Conservation (phyloP, 225 moss, liverwort and hornwort species). For the Thuidium tamariscinum region DNA sequence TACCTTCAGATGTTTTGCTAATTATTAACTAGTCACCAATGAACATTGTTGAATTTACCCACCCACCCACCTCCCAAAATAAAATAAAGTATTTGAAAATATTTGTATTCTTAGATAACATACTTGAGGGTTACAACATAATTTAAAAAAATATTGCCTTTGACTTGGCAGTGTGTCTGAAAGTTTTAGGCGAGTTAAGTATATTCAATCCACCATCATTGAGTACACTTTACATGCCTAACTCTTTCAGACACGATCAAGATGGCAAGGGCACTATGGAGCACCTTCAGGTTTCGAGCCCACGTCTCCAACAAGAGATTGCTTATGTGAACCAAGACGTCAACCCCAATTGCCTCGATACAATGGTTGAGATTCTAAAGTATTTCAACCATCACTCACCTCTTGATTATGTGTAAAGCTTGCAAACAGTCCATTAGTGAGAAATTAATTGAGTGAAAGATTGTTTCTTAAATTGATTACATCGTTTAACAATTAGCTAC, state of each 20-base stretch:
- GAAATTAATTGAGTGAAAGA: background rate
- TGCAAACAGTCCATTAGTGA: accelerated
- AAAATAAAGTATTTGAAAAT: background rate
- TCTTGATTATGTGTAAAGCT: background rate
- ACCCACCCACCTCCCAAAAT: no score
- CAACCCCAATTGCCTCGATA: accelerated
- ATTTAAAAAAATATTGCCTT: no score
- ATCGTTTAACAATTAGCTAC: background rate
- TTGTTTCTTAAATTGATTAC: background rate
- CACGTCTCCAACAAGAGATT: background rate
- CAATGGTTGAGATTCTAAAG: background rate
- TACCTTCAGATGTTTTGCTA: background rate
- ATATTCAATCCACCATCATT: background rate
- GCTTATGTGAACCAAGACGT: background rate
- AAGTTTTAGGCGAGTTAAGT: no score
- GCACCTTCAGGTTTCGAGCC: accelerated
- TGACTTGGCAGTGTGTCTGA: no score
- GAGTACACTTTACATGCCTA: no score
- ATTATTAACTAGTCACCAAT: accelerated
- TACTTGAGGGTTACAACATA: background rate
- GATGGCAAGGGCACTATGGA: background rate
- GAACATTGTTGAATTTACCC: background rate
- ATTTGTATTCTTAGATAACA: background rate
- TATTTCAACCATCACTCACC: background rate
- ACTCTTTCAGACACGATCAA: no score